Evolutionary conservation across 768 basidiomycete genomes (phyloP).

Genomic region (Naganishia vishniacii): DNA sequence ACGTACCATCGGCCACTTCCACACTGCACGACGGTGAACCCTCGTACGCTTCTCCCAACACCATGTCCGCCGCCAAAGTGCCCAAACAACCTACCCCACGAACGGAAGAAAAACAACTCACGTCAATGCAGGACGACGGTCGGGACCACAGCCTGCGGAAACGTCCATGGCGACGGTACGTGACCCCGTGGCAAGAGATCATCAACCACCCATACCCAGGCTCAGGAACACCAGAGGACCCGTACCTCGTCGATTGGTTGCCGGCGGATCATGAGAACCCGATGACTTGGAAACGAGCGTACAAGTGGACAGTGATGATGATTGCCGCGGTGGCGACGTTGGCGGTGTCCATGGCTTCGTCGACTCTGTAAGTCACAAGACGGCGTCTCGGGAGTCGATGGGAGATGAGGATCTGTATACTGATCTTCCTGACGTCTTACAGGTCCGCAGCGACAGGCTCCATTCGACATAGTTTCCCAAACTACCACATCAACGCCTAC

Average conservation of each 20-base stretch:
- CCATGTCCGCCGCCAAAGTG: neutral
- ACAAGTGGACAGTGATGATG: slow-evolving; percentile 42
- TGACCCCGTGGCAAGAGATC: slow-evolving; percentile 38
- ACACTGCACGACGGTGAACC: neutral
- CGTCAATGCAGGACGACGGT: neutral
- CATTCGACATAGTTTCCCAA: slow-evolving; percentile 26
- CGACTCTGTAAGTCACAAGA: slow-evolving; percentile 33
- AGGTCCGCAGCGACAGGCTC: slow-evolving; percentile 32
- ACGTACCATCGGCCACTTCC: neutral
- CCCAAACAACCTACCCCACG: too few species aligned
- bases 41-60: too few species aligned
- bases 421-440: neutral
- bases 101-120: too few species aligned
- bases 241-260: slow-evolving; percentile 47
- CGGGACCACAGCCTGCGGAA: slow-evolving; percentile 35
- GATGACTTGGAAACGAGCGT: slow-evolving; percentile 35
- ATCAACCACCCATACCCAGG: slow-evolving; percentile 40
- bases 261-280: slow-evolving; percentile 39
- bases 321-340: slow-evolving; percentile 38
- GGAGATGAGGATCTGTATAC: neutral
- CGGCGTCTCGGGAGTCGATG: neutral
- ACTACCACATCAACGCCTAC: slow-evolving; percentile 29
- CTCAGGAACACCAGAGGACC: slow-evolving; percentile 40
- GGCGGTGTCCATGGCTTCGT: slow-evolving; percentile 44
- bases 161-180: slow-evolving; percentile 38